Percentiles rank a stretch among this genome's conserved stretches.
phyloP scores from a whole-genome alignment of 2,329 filamentous ascomycete species.

The Allantophomopsis cytisporea region DNA sequence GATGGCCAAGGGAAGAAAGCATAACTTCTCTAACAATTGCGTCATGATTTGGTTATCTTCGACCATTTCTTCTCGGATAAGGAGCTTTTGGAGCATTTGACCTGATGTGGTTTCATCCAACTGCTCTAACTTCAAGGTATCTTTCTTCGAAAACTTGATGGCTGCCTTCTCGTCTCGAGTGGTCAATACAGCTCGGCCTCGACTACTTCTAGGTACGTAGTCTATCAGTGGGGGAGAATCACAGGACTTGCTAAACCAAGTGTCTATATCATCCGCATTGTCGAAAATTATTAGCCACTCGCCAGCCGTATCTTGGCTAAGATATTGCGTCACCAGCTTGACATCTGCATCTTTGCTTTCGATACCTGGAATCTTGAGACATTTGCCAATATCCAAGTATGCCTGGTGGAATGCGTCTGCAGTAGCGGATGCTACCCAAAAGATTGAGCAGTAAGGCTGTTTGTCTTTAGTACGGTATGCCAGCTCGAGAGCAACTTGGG shows the following conservation, averaged over 20 bases:
- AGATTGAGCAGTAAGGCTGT: conserved; percentile 21
- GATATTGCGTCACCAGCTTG: conserved; percentile 2
- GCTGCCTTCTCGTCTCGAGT: conserved; percentile 5
- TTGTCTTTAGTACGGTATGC: conserved; percentile 3
- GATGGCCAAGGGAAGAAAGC: conserved; percentile 6
- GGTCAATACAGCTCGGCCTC: conserved; percentile 6
- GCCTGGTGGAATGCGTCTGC: conserved; percentile 4
- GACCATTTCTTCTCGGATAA: conserved; percentile 4
- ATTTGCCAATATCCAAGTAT: conserved; percentile 5
- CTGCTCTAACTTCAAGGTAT: conserved; percentile 2
- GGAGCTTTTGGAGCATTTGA: conserved; percentile 2
- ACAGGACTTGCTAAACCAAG: conserved; percentile 12
- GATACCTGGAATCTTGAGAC: conserved; percentile 4
- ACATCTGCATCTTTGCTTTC: conserved; percentile 6
- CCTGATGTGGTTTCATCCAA: conserved; percentile 2
- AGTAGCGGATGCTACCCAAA: conserved; percentile 23
- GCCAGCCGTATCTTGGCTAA: conserved; percentile 8
- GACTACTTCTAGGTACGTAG: conserved; percentile 4
- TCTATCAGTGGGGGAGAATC: conserved; percentile 1
- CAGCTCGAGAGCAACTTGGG: conserved; percentile 7
- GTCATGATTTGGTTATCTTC: conserved; percentile 1
- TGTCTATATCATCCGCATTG: conserved; percentile 25
- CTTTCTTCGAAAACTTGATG: conserved; percentile 1
- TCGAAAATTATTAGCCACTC: conserved; percentile 30
- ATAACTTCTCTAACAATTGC: conserved; percentile 3